Percentiles rank a stretch among this genome's conserved stretches.
phyloP scores from a whole-genome alignment of 1,284 basidiomycete genomes.

The Violaceomyces palustris region DNA sequence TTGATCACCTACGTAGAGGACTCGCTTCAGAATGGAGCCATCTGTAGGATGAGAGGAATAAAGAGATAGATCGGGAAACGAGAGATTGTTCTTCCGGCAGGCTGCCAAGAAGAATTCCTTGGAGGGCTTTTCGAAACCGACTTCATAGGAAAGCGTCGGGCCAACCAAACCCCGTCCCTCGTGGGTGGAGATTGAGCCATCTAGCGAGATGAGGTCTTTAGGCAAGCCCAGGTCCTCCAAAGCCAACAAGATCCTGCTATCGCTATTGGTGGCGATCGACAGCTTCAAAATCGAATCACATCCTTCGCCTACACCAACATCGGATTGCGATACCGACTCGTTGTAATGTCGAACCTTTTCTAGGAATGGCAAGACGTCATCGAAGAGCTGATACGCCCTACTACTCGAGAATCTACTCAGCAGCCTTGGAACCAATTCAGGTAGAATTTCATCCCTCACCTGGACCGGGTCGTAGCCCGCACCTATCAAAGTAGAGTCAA shows the following conservation, averaged over 20 bases:
- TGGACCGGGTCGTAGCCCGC: slow-evolving; percentile 1
- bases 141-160: slow-evolving; percentile 28
- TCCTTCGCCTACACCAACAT: no score
- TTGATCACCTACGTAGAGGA: slow-evolving; percentile 36
- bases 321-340: no score
- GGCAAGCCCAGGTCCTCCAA: slow-evolving; percentile 18
- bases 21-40: no score
- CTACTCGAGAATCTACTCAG: slow-evolving; percentile 18
- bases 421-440: slow-evolving; percentile 7
- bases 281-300: no score
- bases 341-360: no score
- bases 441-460: slow-evolving; percentile 2
- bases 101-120: no score
- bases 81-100: no score
- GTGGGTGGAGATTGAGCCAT: no score
- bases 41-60: no score
- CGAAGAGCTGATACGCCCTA: slow-evolving; percentile 26
- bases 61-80: no score
- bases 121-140: slow-evolving; percentile 18
- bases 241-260: slow-evolving; percentile 20
- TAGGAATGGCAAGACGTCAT: slow-evolving; percentile 14
- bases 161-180: no score
- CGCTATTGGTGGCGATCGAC: slow-evolving; percentile 31
- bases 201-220: no score
- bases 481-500: slow-evolving; percentile 24